Evolutionary conservation across 495 filamentous ascomycete genomes (phyloP).

Genomic region (Clohesyomyces aquaticus): DNA sequence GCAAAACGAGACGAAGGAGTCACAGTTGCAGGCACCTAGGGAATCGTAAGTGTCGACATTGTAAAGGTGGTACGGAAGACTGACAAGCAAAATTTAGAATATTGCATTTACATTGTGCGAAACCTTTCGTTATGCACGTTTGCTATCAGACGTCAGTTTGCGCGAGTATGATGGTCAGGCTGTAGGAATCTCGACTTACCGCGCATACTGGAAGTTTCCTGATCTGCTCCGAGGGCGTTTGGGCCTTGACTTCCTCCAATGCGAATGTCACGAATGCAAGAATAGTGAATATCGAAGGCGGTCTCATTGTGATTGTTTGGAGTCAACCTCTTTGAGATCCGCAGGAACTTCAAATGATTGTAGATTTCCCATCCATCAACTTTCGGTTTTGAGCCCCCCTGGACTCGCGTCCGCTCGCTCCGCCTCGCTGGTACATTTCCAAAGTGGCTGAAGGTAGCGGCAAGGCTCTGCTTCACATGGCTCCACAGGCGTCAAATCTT

Average conservation of each 20-base stretch:
- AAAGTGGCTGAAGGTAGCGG: neutral
- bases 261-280: neutral
- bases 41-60: neutral
- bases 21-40: constrained; percentile 8
- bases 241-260: neutral
- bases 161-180: neutral
- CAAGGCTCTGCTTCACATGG: neutral
- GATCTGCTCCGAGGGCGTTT: constrained; percentile 1
- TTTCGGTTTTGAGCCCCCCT: neutral
- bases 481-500: neutral
- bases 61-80: neutral
- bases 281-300: neutral
- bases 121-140: constrained; percentile 9
- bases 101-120: constrained; percentile 5
- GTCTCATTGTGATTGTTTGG: no score
- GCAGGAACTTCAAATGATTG: neutral
- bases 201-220: constrained; percentile 8
- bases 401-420: neutral
- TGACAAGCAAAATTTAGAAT: constrained; percentile 8
- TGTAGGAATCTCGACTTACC: neutral
- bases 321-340: neutral
- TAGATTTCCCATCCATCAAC: neutral
- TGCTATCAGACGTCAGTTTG: neutral
- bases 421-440: neutral
- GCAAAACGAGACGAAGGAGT: neutral